Conservation (phyloP, 2,329 filamentous ascomycete species). For the Trichoderma atrobrunneum region DNA sequence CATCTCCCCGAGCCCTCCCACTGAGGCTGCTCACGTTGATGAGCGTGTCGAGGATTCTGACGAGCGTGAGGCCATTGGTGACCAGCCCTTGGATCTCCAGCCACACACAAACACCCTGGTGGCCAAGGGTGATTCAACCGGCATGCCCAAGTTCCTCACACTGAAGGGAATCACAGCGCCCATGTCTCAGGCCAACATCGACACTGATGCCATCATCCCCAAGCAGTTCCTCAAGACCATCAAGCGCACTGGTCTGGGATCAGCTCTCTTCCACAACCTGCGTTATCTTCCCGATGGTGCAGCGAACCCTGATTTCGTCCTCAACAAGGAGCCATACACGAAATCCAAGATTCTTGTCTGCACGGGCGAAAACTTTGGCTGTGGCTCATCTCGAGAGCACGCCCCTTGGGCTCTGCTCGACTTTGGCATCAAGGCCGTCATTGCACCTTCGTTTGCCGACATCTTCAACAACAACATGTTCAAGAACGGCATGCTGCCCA, state of each 20-base stretch:
- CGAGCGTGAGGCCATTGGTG: slow-evolving; percentile 52
- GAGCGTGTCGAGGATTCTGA: slow-evolving; percentile 50
- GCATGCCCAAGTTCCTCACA: slow-evolving; percentile 78
- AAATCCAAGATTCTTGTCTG: slow-evolving; percentile 84
- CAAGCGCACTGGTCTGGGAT: slow-evolving; percentile 90
- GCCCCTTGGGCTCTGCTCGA: slow-evolving; percentile 96
- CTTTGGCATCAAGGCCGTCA: slow-evolving; percentile 92
- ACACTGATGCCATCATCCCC: slow-evolving; percentile 99
- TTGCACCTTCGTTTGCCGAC: slow-evolving; percentile 70
- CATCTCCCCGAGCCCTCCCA: slow-evolving; percentile 35
- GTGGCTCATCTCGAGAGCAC: slow-evolving; percentile 88
- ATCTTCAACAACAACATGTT: slow-evolving; percentile 99
- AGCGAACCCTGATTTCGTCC: slow-evolving; percentile 77
- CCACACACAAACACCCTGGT: slow-evolving; percentile 63
- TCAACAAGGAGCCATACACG: slow-evolving; percentile 87
- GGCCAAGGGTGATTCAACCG: slow-evolving; percentile 46
- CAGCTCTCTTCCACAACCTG: slow-evolving; percentile 81
- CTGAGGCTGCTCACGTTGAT: slow-evolving; percentile 46
- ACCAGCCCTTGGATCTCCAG: slow-evolving; percentile 61
- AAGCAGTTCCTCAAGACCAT: slow-evolving; percentile 99
- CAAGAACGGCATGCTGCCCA: slow-evolving; percentile 98
- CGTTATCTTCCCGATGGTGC: slow-evolving; percentile 71
- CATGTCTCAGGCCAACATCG: slow-evolving; percentile 83
- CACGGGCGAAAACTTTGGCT: slow-evolving; percentile 92
- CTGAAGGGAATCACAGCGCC: slow-evolving; percentile 86